Evolutionary conservation across 129 eudicot species (phyloP).

Genomic region (Solidago caesia): DNA sequence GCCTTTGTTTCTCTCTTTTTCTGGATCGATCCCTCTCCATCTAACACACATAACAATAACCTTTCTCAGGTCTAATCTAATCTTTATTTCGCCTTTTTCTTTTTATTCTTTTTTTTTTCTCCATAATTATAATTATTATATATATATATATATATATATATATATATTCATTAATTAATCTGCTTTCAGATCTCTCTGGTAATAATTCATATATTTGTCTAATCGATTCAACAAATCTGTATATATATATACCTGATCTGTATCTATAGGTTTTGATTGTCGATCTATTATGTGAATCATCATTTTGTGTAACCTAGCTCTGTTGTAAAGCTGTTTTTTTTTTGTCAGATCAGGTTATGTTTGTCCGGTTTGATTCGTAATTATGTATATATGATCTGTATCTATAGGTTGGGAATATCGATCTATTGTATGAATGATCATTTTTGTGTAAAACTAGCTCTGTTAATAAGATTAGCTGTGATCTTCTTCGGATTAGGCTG

Average conservation of each 20-base stretch:
- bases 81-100: constrained; percentile 1
- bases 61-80: constrained; percentile 32
- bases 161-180: background rate
- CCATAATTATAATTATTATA: constrained; percentile 1
- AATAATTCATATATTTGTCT: background rate
- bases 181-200: constrained; percentile 36
- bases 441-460: background rate
- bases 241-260: background rate
- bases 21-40: constrained; percentile 35
- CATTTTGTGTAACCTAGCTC: background rate
- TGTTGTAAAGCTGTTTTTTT: no score
- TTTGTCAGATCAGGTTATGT: no score
- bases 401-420: background rate
- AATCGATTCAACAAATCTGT: background rate
- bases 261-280: constrained; percentile 21
- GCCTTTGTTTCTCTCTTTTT: constrained; percentile 3
- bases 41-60: background rate
- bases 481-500: no score
- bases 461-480: background rate
- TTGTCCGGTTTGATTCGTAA: no score
- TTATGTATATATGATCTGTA: background rate
- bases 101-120: constrained; percentile 1
- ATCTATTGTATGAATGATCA: background rate
- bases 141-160: background rate
- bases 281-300: constrained; percentile 18